Evolutionary conservation across 495 filamentous ascomycete species (phyloP).

Genomic region (Evansstolkia leycettana): DNA sequence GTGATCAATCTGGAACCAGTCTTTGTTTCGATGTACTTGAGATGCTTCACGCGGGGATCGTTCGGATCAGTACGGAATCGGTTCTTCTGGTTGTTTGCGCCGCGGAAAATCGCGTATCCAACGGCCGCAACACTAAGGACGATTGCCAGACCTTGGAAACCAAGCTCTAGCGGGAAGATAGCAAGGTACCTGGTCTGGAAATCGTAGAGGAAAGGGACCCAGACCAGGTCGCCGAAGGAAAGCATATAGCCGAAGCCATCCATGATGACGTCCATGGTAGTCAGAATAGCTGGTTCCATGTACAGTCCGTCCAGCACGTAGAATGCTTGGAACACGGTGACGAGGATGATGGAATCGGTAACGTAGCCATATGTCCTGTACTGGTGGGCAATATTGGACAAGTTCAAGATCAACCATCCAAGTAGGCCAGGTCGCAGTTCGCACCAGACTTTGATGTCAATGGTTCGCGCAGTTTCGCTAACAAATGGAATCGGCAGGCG

Average conservation of each 20-base stretch:
- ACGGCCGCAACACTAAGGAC: conserved; percentile 51
- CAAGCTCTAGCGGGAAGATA: conserved; percentile 67
- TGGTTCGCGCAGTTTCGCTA: conserved; percentile 35
- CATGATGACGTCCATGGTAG: conserved; percentile 89
- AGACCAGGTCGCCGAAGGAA: conserved; percentile 86
- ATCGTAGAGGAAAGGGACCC: conserved; percentile 86
- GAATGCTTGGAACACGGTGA: conserved; percentile 64
- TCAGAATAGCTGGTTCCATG: conserved; percentile 86
- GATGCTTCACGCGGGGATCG: conserved; percentile 65
- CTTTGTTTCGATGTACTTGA: conserved; percentile 81
- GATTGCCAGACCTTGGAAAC: conserved; percentile 44
- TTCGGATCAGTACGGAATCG: conserved; percentile 79
- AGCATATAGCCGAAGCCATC: conserved; percentile 98
- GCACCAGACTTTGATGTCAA: conserved; percentile 86
- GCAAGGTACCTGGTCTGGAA: conserved; percentile 83
- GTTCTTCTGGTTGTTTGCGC: conserved; percentile 89
- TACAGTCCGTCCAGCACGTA: conserved; percentile 82
- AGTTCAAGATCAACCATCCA: conserved; percentile 79
- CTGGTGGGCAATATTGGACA: conserved; percentile 77
- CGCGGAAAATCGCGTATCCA: conserved; percentile 85
- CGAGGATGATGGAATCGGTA: conserved; percentile 78
- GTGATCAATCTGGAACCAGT: conserved; percentile 68
- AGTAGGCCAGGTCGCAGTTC: conserved; percentile 87
- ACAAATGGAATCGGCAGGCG: conserved; percentile 60
- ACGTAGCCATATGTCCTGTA: conserved; percentile 72